Conservation (phyloP, 1,284 basidiomycete genomes). For the Fomitopsis schrenkii region DNA sequence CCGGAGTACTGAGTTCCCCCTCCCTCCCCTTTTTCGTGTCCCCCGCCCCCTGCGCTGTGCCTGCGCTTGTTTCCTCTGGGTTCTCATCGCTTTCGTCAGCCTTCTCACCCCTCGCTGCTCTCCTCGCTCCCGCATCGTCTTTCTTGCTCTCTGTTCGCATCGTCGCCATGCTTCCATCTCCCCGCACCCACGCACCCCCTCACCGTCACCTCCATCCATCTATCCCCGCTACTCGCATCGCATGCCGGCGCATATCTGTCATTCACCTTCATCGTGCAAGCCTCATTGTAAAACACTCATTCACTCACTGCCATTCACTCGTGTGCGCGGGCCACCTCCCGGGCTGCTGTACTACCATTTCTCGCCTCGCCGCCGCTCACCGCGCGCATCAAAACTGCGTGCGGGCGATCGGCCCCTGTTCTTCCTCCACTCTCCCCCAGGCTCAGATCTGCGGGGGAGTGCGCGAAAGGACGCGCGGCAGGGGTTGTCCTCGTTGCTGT, state of each 20-base stretch:
- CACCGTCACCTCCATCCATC: not conserved
- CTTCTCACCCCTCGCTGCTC: not conserved
- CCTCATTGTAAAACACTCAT: not conserved
- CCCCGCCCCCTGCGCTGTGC: no score
- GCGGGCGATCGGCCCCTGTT: no score
- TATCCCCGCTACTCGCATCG: not conserved
- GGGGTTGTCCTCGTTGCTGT: not conserved
- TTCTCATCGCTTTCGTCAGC: not conserved
- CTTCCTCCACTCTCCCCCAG: no score
- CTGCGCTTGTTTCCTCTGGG: not conserved
- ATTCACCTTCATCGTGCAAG: not conserved
- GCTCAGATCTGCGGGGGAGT: no score
- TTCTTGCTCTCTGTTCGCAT: not conserved
- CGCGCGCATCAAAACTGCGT: no score
- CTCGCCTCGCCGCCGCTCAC: not conserved
- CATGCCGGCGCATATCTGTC: not conserved
- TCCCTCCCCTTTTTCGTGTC: no score
- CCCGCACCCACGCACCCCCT: not conserved
- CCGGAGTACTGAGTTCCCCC: conserved; percentile 18
- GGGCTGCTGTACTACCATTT: not conserved
- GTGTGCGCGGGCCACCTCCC: not conserved
- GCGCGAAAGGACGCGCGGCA: not conserved
- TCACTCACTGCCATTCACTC: not conserved
- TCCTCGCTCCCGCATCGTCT: conserved; percentile 4
- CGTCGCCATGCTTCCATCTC: not conserved